Percentiles rank a stretch among this genome's conserved stretches.
Conservation (phyloP, 257 asterid species). For the Nyctanthes arbortristis region DNA sequence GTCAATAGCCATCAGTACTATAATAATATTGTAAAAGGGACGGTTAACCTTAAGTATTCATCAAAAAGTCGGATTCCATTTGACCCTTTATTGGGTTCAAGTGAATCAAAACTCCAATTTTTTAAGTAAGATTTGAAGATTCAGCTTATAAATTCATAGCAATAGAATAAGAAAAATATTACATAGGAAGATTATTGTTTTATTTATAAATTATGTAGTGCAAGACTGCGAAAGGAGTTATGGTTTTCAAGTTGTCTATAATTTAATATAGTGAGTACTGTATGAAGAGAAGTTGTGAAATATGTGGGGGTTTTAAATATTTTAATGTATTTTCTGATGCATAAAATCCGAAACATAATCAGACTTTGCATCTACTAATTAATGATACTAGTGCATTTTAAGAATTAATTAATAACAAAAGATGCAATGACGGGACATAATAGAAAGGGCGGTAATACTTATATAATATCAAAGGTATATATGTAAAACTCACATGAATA, state of each 20-base stretch:
- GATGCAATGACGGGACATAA: no score
- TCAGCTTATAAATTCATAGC: slow-evolving; percentile 19
- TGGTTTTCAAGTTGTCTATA: background rate
- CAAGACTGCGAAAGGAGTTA: background rate
- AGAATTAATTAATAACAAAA: no score
- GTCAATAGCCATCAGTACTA: slow-evolving; percentile 19
- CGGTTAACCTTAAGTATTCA: slow-evolving; percentile 22
- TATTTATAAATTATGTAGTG: background rate
- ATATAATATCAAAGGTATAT: no score
- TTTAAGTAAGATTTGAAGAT: background rate
- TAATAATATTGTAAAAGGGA: background rate
- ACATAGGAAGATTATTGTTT: background rate
- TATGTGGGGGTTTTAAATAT: background rate
- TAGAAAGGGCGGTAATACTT: no score
- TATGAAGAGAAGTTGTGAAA: background rate
- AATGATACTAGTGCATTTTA: background rate
- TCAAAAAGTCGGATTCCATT: slow-evolving; percentile 37
- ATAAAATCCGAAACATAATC: background rate
- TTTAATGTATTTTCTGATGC: background rate
- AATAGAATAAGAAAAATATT: background rate
- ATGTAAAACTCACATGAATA: no score
- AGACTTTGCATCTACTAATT: background rate
- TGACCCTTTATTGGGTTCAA: slow-evolving; percentile 36
- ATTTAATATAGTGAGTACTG: background rate
- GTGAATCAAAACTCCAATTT: slow-evolving; percentile 26